Conservation (phyloP, 805 yeast species). For the Priceomyces fermenticarens region DNA sequence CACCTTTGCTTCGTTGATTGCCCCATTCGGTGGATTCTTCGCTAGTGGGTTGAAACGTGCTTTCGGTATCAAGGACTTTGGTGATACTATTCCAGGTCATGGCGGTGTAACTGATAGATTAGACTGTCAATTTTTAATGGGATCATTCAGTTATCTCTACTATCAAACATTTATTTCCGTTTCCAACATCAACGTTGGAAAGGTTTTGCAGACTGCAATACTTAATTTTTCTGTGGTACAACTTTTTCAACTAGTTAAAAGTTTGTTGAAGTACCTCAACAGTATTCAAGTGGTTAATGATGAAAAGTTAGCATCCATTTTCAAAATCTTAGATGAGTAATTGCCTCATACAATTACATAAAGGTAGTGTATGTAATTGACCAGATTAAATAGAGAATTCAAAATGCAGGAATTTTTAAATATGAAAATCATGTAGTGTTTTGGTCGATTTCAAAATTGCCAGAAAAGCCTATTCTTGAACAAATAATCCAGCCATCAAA, state of each 20-base stretch:
- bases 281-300: conserved; percentile 27
- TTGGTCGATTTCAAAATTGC: too few species aligned
- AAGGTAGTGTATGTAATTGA: neutral
- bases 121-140: conserved; percentile 98
- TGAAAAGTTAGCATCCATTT: conserved; percentile 23
- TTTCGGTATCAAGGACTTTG: conserved; percentile 94
- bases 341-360: conserved; percentile 3
- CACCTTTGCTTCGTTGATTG: conserved; percentile 92
- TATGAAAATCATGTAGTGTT: too few species aligned
- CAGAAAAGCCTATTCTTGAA: too few species aligned
- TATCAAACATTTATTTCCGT: conserved; percentile 87
- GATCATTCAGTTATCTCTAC: conserved; percentile 88
- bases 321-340: conserved; percentile 26
- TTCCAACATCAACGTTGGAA: conserved; percentile 67
- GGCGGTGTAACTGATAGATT: conserved; percentile 97
- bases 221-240: conserved; percentile 66
- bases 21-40: conserved; percentile 98
- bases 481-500: too few species aligned
- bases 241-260: conserved; percentile 57
- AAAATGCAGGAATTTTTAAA: too few species aligned
- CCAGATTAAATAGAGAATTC: too few species aligned
- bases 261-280: conserved; percentile 54
- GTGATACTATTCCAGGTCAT: conserved; percentile 98
- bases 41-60: conserved; percentile 98
- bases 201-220: conserved; percentile 71